Conservation (phyloP, 2,329 filamentous ascomycete genomes). For the Pseudomassariella vexata region DNA sequence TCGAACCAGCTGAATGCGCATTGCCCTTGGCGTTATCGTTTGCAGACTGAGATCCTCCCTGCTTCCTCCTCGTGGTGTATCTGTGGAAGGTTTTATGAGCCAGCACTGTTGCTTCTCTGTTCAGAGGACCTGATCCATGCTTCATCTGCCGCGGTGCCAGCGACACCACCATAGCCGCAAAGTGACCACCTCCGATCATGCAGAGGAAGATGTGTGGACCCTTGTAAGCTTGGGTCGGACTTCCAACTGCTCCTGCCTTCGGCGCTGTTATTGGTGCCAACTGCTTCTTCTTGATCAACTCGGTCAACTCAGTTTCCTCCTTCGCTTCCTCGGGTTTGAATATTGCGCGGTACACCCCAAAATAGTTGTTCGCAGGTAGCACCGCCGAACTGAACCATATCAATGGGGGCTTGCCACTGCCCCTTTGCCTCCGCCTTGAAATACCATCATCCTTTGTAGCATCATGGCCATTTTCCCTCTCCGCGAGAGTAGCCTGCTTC, state of each 20-base stretch:
- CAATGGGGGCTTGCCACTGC: conserved; percentile 64
- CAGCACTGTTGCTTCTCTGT: conserved; percentile 79
- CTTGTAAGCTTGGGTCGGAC: conserved; percentile 51
- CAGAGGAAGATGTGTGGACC: conserved; percentile 90
- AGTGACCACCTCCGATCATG: conserved; percentile 98
- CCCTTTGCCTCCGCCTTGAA: conserved; percentile 41
- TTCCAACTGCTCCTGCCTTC: conserved; percentile 53
- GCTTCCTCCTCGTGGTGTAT: conserved; percentile 93
- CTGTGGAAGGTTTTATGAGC: conserved; percentile 97
- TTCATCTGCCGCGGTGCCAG: conserved; percentile 75
- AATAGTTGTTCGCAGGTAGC: conserved; percentile 70
- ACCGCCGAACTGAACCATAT: conserved; percentile 79
- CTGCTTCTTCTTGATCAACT: conserved; percentile 72
- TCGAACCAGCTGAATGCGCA: conserved; percentile 89
- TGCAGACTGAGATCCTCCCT: conserved; percentile 90
- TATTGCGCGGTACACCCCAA: conserved; percentile 81
- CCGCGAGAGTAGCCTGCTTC: conserved; percentile 71
- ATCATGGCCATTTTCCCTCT: conserved; percentile 37
- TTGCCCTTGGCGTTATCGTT: conserved; percentile 92
- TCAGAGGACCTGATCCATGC: conserved; percentile 62
- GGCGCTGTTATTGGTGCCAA: conserved; percentile 54
- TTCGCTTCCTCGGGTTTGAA: conserved; percentile 69
- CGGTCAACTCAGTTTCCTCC: conserved; percentile 53
- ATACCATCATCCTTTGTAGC: conserved; percentile 41
- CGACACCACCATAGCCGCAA: conserved; percentile 92